Evolutionary conservation across 1,284 basidiomycete genomes (phyloP).

Genomic region (Phellinidium pouzarii): DNA sequence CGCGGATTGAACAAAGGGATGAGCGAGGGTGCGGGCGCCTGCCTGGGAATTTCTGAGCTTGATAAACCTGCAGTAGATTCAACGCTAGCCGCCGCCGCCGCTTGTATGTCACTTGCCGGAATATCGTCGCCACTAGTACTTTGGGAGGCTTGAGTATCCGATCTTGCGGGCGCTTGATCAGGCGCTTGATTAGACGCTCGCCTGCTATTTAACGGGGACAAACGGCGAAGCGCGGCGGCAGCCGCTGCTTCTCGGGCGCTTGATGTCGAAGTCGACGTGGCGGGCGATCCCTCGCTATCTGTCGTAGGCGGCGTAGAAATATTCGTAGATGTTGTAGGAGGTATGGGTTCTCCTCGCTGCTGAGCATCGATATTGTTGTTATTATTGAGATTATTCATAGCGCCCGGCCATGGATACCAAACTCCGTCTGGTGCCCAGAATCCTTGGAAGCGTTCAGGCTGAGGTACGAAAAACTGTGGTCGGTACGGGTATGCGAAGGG

Average conservation of each 20-base stretch:
- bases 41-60: background rate
- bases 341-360: background rate
- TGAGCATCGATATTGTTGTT: background rate
- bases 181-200: background rate
- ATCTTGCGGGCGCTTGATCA: background rate
- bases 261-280: conserved; percentile 2
- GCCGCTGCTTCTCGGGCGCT: conserved; percentile 31
- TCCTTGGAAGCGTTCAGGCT: conserved; percentile 12
- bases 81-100: background rate
- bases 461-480: conserved; percentile 2
- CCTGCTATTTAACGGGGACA: conserved; percentile 16
- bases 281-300: conserved; percentile 2
- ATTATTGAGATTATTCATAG: background rate
- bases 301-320: background rate
- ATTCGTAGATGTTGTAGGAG: conserved; percentile 12
- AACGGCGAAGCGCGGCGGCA: conserved; percentile 32
- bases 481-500: background rate
- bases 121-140: too few species aligned
- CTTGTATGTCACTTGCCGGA: background rate
- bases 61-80: background rate
- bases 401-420: conserved; percentile 15
- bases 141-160: too few species aligned
- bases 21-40: background rate
- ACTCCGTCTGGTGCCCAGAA: conserved; percentile 15
- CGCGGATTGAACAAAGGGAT: conserved; percentile 16